Conservation (phyloP, 1,284 basidiomycete species). For the Austropuccinia psidii region DNA sequence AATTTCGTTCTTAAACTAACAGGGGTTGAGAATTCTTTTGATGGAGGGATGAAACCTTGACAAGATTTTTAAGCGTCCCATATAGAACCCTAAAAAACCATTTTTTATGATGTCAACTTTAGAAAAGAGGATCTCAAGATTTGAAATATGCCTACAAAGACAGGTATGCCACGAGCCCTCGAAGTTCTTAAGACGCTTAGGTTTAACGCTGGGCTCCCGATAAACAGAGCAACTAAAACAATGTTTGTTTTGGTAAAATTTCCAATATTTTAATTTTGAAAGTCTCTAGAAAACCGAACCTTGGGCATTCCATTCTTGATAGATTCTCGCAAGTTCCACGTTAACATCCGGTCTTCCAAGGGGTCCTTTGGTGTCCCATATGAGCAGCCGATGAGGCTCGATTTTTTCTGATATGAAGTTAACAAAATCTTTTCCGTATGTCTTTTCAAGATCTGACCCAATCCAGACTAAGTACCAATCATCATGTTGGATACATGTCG, state of each 20-base stretch:
- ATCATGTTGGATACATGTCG: constrained; percentile 63
- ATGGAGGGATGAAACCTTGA: too few species aligned
- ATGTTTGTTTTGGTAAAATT: neutral
- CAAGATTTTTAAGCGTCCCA: constrained; percentile 38
- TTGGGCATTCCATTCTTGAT: constrained; percentile 62
- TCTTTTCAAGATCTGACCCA: constrained; percentile 53
- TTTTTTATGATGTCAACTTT: neutral
- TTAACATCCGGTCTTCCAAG: constrained; percentile 67
- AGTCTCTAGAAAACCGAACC: constrained; percentile 48
- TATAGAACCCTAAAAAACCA: constrained; percentile 29
- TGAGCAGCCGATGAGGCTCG: constrained; percentile 60
- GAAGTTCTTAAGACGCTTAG: constrained; percentile 26
- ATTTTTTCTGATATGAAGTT: constrained; percentile 61
- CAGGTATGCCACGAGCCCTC: constrained; percentile 31
- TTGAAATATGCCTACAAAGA: constrained; percentile 2
- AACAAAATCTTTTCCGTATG: constrained; percentile 65
- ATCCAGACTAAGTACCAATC: constrained; percentile 67
- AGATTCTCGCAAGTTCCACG: constrained; percentile 62
- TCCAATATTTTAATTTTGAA: neutral
- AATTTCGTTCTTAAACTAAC: too few species aligned
- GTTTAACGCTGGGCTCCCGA: constrained; percentile 35
- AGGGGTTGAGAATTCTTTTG: too few species aligned
- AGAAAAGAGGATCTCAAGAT: neutral
- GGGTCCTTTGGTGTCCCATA: constrained; percentile 64
- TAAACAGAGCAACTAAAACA: constrained; percentile 33